Evolutionary conservation across 495 filamentous ascomycete species (phyloP).

Genomic region (Penicillium parvum): DNA sequence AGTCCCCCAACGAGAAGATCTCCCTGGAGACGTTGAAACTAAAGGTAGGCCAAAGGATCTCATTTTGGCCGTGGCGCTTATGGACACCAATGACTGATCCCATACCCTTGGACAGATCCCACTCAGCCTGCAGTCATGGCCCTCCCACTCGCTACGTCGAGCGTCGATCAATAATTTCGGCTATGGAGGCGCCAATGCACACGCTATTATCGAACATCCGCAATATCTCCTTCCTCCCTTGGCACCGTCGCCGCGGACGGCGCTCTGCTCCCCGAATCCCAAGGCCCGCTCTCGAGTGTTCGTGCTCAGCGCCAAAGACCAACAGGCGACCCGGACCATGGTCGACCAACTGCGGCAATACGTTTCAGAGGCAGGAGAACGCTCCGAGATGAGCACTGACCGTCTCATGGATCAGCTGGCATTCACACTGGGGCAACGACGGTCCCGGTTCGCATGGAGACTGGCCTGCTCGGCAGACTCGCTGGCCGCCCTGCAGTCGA

Average conservation of each 20-base stretch:
- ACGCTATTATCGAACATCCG: conserved; percentile 5
- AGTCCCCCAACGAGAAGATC: conserved; percentile 6
- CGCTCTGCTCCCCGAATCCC: background rate
- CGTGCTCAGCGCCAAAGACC: conserved; percentile 1
- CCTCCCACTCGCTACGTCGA: background rate
- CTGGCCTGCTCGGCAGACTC: background rate
- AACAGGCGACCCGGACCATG: background rate
- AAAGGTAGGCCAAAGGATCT: background rate
- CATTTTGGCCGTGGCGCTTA: background rate
- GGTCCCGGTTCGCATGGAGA: background rate
- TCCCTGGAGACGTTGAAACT: conserved; percentile 2
- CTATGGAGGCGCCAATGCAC: conserved; percentile 10
- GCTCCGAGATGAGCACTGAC: too few species aligned
- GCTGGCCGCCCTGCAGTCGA: background rate
- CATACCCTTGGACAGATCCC: background rate
- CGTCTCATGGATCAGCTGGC: background rate
- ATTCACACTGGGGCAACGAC: background rate
- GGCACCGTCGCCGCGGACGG: background rate
- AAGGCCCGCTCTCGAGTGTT: background rate
- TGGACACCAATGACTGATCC: background rate
- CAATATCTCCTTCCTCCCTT: background rate
- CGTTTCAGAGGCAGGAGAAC: background rate
- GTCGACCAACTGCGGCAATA: background rate
- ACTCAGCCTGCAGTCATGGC: conserved; percentile 4
- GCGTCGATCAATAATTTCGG: conserved; percentile 9